These are phyloP conservation scores for Prorocentrum cordatum DNA, from an alignment of 169 alveolate genomes.

Conservation along the genomic window DNA sequence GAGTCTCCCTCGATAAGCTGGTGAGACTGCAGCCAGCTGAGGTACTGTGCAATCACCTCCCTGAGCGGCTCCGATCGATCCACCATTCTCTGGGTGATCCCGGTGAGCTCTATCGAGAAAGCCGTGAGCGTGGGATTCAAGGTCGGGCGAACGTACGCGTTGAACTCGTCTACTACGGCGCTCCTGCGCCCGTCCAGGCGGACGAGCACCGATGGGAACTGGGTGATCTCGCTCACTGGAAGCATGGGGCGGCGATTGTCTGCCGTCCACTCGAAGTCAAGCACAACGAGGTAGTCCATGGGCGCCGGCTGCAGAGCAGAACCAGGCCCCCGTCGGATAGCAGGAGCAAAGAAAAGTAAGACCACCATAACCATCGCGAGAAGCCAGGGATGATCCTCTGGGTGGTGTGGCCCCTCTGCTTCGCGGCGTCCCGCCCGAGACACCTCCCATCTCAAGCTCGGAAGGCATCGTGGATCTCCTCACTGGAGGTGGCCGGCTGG, in stretches of 20 bases:
- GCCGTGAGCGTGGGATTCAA: constrained; percentile 10
- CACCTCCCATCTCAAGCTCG: no score
- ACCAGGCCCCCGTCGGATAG: neutral
- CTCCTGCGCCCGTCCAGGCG: constrained; percentile 31
- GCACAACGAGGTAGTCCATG: neutral
- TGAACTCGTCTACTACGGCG: constrained; percentile 27
- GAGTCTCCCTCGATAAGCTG: neutral
- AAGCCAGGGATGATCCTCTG: no score
- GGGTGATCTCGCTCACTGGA: constrained; percentile 64
- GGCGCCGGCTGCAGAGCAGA: neutral
- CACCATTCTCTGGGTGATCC: constrained; percentile 50
- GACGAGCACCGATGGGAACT: constrained; percentile 50
- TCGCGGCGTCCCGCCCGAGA: no score
- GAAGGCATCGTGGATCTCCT: no score
- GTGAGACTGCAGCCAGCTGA: no score
- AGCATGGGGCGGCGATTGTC: constrained; percentile 4
- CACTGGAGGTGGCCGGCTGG: no score
- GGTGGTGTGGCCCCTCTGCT: no score
- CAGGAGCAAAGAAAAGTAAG: no score
- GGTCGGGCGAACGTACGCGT: constrained; percentile 36
- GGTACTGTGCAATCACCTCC: no score
- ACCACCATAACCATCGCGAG: no score
- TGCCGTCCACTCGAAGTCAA: constrained; percentile 66
- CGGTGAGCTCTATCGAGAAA: constrained; percentile 35
- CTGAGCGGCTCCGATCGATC: constrained; percentile 9